Evolutionary conservation across 306 rosid species (phyloP).

Genomic region (Lagenaria siceraria): DNA sequence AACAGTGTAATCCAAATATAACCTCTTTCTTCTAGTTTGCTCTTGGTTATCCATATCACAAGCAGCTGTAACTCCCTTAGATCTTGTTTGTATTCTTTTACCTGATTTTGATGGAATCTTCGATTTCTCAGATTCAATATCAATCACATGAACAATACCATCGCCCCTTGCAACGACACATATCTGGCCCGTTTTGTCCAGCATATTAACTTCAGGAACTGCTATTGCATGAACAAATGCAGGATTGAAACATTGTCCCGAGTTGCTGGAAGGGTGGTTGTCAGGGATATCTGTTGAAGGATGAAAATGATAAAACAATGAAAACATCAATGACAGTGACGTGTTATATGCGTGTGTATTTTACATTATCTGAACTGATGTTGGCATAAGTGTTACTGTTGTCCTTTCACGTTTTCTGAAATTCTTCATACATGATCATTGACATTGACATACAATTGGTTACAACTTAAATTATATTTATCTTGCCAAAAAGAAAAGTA

Average conservation of each 20-base stretch:
- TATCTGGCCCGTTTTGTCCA: conserved; percentile 48
- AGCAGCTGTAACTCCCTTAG: conserved; percentile 25
- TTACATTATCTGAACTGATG: not conserved
- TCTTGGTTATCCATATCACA: conserved; percentile 7
- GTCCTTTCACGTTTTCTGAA: not conserved
- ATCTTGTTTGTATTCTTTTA: conserved; percentile 48
- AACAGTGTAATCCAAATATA: conserved; percentile 63
- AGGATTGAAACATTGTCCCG: conserved; percentile 73
- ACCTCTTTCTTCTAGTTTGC: conserved; percentile 34
- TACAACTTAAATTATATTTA: not conserved
- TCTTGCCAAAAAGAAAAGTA: not conserved
- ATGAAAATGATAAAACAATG: not conserved
- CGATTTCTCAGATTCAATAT: conserved; percentile 51
- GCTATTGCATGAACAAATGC: conserved; percentile 76
- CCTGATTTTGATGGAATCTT: conserved; percentile 36
- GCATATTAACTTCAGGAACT: conserved; percentile 73
- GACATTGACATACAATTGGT: not conserved
- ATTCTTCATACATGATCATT: not conserved
- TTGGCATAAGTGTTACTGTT: not conserved
- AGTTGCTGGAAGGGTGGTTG: conserved; percentile 15
- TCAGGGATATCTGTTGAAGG: conserved; percentile 42
- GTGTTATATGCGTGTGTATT: not conserved
- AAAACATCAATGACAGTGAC: not conserved
- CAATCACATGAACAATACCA: conserved; percentile 55
- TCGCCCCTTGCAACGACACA: conserved; percentile 87